Percentiles rank a stretch among this genome's conserved stretches.
phyloP scores from a whole-genome alignment of 2,329 filamentous ascomycete species.

The Sclerotiophoma versabilis region DNA sequence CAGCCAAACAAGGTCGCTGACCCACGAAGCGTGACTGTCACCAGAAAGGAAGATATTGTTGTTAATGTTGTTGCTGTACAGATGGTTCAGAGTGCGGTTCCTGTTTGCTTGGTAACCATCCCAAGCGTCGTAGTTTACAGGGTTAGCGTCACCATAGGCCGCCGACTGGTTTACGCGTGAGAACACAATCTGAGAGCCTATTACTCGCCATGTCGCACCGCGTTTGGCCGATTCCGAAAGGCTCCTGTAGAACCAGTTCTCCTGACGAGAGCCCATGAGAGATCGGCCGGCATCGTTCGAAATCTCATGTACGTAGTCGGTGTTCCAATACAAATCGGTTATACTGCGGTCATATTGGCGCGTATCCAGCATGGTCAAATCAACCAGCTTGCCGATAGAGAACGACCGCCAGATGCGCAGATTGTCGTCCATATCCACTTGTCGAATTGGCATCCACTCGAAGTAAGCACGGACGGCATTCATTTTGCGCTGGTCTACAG shows the following conservation, averaged over 20 bases:
- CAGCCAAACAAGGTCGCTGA: conserved; percentile 55
- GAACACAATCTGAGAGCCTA: conserved; percentile 76
- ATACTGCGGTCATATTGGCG: conserved; percentile 54
- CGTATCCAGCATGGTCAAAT: conserved; percentile 55
- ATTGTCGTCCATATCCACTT: conserved; percentile 56
- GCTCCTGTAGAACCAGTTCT: conserved; percentile 67
- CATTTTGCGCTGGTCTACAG: conserved; percentile 56
- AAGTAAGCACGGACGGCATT: conserved; percentile 56
- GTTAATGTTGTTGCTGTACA: conserved; percentile 71
- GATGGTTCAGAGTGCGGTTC: conserved; percentile 71
- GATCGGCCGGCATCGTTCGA: conserved; percentile 71
- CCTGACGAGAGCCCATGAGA: conserved; percentile 75
- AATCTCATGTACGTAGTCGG: conserved; percentile 67
- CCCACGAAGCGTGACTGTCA: conserved; percentile 72
- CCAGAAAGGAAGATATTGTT: conserved; percentile 79
- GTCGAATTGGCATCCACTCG: conserved; percentile 55
- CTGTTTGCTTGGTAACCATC: conserved; percentile 74
- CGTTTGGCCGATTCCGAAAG: conserved; percentile 66
- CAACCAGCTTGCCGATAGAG: conserved; percentile 51
- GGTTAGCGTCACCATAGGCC: conserved; percentile 53
- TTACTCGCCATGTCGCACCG: conserved; percentile 73
- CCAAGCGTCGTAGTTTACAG: conserved; percentile 66
- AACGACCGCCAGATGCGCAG: conserved; percentile 54
- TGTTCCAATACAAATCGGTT: conserved; percentile 62
- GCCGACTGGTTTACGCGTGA: conserved; percentile 61